Evolutionary conservation across 495 filamentous ascomycete genomes (phyloP).

Genomic region (Friedmanniomyces endolithicus): DNA sequence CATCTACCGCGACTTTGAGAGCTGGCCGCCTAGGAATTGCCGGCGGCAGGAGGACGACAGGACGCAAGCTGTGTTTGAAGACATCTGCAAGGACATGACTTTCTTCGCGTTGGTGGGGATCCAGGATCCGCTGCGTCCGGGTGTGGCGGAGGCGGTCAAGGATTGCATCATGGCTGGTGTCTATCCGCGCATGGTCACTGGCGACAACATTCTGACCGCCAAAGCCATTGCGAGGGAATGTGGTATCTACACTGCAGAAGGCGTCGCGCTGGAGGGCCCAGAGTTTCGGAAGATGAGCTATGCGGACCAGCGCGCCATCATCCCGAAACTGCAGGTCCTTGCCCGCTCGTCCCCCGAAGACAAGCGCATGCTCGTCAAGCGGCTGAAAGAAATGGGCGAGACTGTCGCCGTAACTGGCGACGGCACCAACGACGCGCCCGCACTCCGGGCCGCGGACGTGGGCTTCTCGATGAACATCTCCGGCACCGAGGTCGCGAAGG

Average conservation of each 20-base stretch:
- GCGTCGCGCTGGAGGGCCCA: constrained; percentile 72
- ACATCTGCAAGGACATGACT: constrained; percentile 57
- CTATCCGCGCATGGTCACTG: constrained; percentile 82
- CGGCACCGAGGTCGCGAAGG: constrained; percentile 80
- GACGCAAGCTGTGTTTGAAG: constrained; percentile 62
- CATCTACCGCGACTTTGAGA: constrained; percentile 75
- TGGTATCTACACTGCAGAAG: constrained; percentile 64
- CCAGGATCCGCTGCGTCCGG: constrained; percentile 52
- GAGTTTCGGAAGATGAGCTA: constrained; percentile 59
- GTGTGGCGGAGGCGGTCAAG: constrained; percentile 64
- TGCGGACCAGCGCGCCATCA: constrained; percentile 52
- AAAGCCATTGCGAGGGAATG: constrained; percentile 75
- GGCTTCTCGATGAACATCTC: constrained; percentile 88
- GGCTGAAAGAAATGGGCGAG: constrained; percentile 72
- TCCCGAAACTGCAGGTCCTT: constrained; percentile 70
- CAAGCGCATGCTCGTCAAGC: constrained; percentile 66
- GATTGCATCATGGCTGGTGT: constrained; percentile 68
- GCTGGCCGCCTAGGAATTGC: constrained; percentile 65
- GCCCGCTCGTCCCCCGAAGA: constrained; percentile 77
- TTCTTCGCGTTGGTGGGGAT: constrained; percentile 54
- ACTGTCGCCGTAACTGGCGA: constrained; percentile 91
- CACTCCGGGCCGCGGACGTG: constrained; percentile 75
- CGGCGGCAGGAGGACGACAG: constrained; percentile 55
- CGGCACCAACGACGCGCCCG: constrained; percentile 84
- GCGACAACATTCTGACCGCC: constrained; percentile 77